phyloP scores from a whole-genome alignment of 1,284 basidiomycete genomes.

The Naganishia albida region DNA sequence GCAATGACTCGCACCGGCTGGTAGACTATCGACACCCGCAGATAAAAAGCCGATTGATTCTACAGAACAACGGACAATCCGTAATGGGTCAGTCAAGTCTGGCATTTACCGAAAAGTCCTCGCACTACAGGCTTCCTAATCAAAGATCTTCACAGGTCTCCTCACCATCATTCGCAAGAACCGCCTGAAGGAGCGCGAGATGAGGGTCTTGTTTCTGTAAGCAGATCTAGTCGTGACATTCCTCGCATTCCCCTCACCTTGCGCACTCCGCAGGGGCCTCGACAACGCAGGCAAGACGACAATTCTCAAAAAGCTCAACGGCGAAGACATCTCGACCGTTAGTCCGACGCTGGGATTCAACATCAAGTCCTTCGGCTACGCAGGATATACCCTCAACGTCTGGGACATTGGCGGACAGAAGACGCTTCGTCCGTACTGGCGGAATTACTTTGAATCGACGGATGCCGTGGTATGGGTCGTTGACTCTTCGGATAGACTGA shows the following conservation, averaged over 20 bases:
- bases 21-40: too few species aligned
- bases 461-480: slow-evolving; percentile 99
- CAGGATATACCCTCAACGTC: slow-evolving; percentile 47
- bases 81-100: background rate
- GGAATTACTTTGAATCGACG: slow-evolving; percentile 98
- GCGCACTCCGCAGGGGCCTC: slow-evolving; percentile 67
- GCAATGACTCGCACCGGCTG: too few species aligned
- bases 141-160: slow-evolving; percentile 60
- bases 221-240: slow-evolving; percentile 41
- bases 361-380: slow-evolving; percentile 90
- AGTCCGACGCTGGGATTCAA: slow-evolving; percentile 98
- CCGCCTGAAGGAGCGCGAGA: slow-evolving; percentile 88
- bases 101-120: background rate
- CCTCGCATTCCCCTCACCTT: background rate
- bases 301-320: slow-evolving; percentile 90
- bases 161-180: slow-evolving; percentile 98
- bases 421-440: slow-evolving; percentile 94
- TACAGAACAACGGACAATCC: too few species aligned
- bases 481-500: slow-evolving; percentile 85
- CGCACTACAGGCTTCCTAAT: background rate
- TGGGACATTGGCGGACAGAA: slow-evolving; percentile 99
- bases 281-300: slow-evolving; percentile 99
- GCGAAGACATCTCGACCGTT: slow-evolving; percentile 81
- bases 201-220: slow-evolving; percentile 93
- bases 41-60: too few species aligned